phyloP scores from a whole-genome alignment of 345 rosid genomes.

The Viola odorata region DNA sequence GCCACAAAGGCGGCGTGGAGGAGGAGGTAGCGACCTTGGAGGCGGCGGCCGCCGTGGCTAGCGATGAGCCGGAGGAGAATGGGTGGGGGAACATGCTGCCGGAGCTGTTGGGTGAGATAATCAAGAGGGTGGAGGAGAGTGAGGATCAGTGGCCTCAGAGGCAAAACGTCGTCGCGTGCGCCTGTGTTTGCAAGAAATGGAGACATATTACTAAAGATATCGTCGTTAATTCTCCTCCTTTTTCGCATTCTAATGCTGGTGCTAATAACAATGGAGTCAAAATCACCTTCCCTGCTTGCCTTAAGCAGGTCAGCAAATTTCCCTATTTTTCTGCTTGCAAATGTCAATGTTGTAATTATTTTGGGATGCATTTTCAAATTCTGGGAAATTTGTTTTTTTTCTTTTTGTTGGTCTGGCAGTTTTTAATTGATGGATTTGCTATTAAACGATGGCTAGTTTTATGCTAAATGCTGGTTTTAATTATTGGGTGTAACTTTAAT shows the following conservation, averaged over 20 bases:
- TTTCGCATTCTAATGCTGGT: slow-evolving; percentile 25
- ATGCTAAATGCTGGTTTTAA: too few relatives aligned
- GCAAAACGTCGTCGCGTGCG: slow-evolving; percentile 58
- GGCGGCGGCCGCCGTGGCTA: slow-evolving; percentile 9
- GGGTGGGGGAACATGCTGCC: slow-evolving; percentile 75
- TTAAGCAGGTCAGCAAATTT: slow-evolving; percentile 49
- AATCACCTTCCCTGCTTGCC: slow-evolving; percentile 92
- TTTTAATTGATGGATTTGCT: too few relatives aligned
- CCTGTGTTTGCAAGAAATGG: slow-evolving; percentile 86
- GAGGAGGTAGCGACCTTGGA: slow-evolving; percentile 1
- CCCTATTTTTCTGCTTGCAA: neutral
- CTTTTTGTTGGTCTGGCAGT: too few relatives aligned
- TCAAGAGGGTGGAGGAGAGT: slow-evolving; percentile 66
- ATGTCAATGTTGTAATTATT: too few relatives aligned
- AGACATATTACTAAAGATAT: slow-evolving; percentile 61
- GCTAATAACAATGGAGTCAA: slow-evolving; percentile 21
- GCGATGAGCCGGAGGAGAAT: slow-evolving; percentile 14
- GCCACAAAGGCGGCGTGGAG: slow-evolving; percentile 5
- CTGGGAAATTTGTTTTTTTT: too few relatives aligned
- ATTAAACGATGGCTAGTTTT: too few relatives aligned
- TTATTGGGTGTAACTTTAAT: too few relatives aligned
- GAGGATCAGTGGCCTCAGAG: slow-evolving; percentile 77
- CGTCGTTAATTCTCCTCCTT: slow-evolving; percentile 19
- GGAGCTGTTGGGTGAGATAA: slow-evolving; percentile 71
- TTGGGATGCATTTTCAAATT: too few relatives aligned